These are phyloP conservation scores for Cladosporium sp. DNA, from an alignment of 2,329 filamentous ascomycete species.

Conservation along the genomic window DNA sequence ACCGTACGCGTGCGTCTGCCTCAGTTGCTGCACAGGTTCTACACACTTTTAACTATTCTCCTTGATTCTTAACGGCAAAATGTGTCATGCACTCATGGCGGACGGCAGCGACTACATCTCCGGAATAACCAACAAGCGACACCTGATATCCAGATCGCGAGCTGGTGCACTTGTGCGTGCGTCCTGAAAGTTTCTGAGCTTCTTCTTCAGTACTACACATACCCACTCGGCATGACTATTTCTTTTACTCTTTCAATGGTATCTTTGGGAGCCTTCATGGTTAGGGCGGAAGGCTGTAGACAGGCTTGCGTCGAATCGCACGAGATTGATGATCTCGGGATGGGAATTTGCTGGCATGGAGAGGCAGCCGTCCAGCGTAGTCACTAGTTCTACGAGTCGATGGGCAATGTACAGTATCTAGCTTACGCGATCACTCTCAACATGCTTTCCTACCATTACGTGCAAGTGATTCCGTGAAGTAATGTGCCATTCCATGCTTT, in stretches of 20 bases:
- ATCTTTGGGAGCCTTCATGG: not conserved
- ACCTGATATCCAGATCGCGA: not conserved
- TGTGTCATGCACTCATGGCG: not conserved
- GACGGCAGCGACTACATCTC: not conserved
- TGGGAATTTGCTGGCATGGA: not conserved
- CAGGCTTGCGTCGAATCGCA: not conserved
- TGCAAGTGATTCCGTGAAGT: not conserved
- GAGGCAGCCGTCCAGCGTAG: not conserved
- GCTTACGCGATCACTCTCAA: not conserved
- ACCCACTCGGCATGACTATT: conserved; percentile 8
- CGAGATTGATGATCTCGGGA: not conserved
- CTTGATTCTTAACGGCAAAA: not conserved
- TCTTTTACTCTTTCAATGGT: not conserved
- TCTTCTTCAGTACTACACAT: not conserved
- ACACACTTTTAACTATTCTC: conserved; percentile 3
- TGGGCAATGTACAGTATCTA: conserved; percentile 4
- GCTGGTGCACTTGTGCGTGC: not conserved
- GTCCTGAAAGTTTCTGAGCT: not conserved
- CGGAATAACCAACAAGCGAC: not conserved
- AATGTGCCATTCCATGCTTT: not conserved
- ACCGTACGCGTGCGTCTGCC: not conserved
- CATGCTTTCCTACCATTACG: not conserved
- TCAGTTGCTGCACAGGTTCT: not conserved
- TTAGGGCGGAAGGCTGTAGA: not conserved
- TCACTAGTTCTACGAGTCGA: not conserved